phyloP scores from a whole-genome alignment of 2,329 filamentous ascomycete species.

The Epichloe festucae region DNA sequence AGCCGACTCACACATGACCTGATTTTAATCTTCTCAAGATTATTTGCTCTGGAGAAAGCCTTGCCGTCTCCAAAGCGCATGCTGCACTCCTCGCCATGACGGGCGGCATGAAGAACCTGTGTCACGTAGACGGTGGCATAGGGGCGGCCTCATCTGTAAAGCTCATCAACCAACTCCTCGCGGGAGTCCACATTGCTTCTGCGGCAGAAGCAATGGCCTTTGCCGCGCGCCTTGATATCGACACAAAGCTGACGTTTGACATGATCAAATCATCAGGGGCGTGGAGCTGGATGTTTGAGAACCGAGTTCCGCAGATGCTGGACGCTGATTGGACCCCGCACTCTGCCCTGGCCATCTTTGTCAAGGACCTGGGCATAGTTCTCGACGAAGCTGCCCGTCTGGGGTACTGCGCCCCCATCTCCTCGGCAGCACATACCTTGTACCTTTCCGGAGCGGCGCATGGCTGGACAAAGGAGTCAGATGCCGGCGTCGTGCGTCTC shows the following conservation, averaged over 20 bases:
- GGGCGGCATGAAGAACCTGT: constrained; percentile 20
- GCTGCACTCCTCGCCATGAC: constrained; percentile 20
- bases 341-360: constrained; percentile 22
- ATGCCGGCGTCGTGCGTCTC: constrained; percentile 22
- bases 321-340: constrained; percentile 22
- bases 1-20: background rate
- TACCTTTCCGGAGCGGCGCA: constrained; percentile 20
- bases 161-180: constrained; percentile 44
- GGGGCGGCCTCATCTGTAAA: constrained; percentile 43
- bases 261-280: constrained; percentile 27
- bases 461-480: constrained; percentile 21
- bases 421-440: constrained; percentile 17
- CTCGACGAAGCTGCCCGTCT: constrained; percentile 20
- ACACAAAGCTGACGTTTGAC: constrained; percentile 35
- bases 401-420: constrained; percentile 16
- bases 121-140: constrained; percentile 36
- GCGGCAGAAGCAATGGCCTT: constrained; percentile 44
- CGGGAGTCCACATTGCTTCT: constrained; percentile 43
- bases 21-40: constrained; percentile 12
- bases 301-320: constrained; percentile 22
- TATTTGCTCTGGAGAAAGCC: constrained; percentile 18
- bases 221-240: constrained; percentile 37
- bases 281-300: constrained; percentile 25
- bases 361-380: constrained; percentile 22
- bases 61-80: constrained; percentile 12